Evolutionary conservation across 306 rosid genomes (phyloP), one percentile per base, ranked within the genome.

Genomic region (Dalbergia cochinchinensis): DNA sequence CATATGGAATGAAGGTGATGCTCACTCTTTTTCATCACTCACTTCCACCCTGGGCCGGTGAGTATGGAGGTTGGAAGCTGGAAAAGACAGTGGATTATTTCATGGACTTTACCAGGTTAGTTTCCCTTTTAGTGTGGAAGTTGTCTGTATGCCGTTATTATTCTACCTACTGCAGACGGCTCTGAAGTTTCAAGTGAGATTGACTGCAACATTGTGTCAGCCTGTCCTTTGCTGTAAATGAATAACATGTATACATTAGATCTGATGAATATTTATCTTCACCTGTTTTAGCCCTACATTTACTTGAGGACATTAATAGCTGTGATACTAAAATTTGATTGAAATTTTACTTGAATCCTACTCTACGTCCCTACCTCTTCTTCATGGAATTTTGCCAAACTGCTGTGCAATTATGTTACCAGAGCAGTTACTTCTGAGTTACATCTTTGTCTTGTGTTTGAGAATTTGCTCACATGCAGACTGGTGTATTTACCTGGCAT

Each of bases 1-100:
- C 97, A 26, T 76, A 88, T 77, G 99, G 98, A 82, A 95, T 95
- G 99, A 95, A 95, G 85, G 99, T 95, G 82, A 90, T 92, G 99
- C 88, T 95, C 74, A 95, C 99, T 71, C 92, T 95, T 74, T 95
- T 95, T 74, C 99, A 95, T 89, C 99, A 95, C 79, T 95, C 99
- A 41, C 87, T 95, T 72, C 99, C 99, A 50, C 92, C 99, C 12
- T 84, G 90, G 99, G 97, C 99, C 34, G 92, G 96, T 76, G 92
- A 91, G 55, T 95, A 95, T 88, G 99, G 99, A 82, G 99, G 98
- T 79, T 95, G 98, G 99, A 92, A 95, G 87, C 79, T 91, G 86
- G 97, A 95, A 80, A 95, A 90, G 85, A 95, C 99, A 3, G 97
- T 90, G 80, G 97, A 84, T 83, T 93, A 95, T 87, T 95, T 92